Evolutionary conservation across 805 yeast genomes (phyloP).

Genomic region (Kazachstania martiniae): DNA sequence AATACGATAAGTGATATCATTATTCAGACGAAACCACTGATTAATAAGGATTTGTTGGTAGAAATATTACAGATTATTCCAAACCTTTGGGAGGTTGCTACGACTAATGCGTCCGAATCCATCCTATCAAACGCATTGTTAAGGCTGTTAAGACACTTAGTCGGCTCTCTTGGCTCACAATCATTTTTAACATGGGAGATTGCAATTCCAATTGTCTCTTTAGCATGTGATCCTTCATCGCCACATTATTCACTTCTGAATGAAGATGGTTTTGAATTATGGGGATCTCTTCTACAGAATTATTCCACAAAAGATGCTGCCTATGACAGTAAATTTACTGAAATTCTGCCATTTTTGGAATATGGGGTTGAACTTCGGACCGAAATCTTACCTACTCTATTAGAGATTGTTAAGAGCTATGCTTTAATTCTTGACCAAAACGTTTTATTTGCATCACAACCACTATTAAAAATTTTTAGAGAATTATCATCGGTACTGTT

Average conservation of each 20-base stretch:
- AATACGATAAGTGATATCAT: conserved; percentile 56
- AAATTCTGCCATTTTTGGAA: conserved; percentile 40
- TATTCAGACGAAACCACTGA: conserved; percentile 53
- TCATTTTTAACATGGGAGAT: conserved; percentile 41
- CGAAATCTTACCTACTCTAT: conserved; percentile 55
- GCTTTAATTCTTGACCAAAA: conserved; percentile 36
- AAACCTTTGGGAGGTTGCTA: conserved; percentile 57
- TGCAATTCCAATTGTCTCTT: conserved; percentile 51
- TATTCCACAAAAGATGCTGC: conserved; percentile 33
- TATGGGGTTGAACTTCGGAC: conserved; percentile 60
- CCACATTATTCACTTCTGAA: conserved; percentile 45
- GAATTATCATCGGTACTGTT: conserved; percentile 43
- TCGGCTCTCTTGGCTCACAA: conserved; percentile 43
- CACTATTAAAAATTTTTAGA: conserved; percentile 30
- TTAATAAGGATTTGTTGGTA: conserved; percentile 40
- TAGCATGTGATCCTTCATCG: conserved; percentile 53
- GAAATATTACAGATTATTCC: conserved; percentile 55
- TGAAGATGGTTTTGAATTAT: conserved; percentile 81
- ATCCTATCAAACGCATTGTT: conserved; percentile 41
- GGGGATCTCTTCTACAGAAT: conserved; percentile 61
- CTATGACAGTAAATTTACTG: conserved; percentile 31
- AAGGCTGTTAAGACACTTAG: conserved; percentile 48
- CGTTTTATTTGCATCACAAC: conserved; percentile 23
- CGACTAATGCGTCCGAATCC: conserved; percentile 21
- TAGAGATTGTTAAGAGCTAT: conserved; percentile 56